These are phyloP conservation scores for Alternaria viburni DNA, from an alignment of 2,329 filamentous ascomycete genomes.

Conservation along the genomic window DNA sequence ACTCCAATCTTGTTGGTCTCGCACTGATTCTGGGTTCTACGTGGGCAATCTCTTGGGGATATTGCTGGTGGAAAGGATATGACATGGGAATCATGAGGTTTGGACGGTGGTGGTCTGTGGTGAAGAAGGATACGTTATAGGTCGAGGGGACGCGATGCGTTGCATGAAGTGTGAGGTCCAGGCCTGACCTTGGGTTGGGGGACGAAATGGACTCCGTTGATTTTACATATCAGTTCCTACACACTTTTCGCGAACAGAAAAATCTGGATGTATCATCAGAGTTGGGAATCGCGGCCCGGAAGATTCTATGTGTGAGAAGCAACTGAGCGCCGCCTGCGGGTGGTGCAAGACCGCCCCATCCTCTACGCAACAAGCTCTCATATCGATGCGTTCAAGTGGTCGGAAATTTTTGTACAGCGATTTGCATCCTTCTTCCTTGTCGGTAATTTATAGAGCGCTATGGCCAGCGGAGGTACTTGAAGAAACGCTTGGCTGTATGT, in stretches of 20 bases:
- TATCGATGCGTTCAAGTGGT: background rate
- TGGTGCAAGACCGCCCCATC: background rate
- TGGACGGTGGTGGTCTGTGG: slow-evolving; percentile 24
- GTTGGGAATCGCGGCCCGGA: background rate
- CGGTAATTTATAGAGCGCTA: background rate
- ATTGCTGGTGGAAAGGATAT: slow-evolving; percentile 33
- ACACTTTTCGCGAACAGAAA: background rate
- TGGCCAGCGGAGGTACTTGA: background rate
- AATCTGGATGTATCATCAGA: background rate
- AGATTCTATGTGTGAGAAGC: background rate
- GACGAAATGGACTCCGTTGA: background rate
- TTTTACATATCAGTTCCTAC: background rate
- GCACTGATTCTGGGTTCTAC: slow-evolving; percentile 28
- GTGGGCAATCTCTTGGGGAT: slow-evolving; percentile 27
- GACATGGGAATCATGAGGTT: slow-evolving; percentile 31
- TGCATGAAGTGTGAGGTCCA: background rate
- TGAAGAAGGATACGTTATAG: slow-evolving; percentile 2
- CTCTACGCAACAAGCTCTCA: background rate
- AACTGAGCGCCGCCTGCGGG: background rate
- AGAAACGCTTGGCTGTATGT: background rate
- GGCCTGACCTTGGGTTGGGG: background rate
- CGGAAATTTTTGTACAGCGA: background rate
- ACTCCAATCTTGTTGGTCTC: slow-evolving; percentile 32
- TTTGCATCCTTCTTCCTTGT: background rate
- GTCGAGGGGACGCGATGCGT: background rate